Percentiles rank a stretch among this genome's conserved stretches.
These are phyloP conservation scores for Coemansia guatemalensis DNA, from an alignment of 192 early-diverging fungal genomes.

Conservation along the genomic window DNA sequence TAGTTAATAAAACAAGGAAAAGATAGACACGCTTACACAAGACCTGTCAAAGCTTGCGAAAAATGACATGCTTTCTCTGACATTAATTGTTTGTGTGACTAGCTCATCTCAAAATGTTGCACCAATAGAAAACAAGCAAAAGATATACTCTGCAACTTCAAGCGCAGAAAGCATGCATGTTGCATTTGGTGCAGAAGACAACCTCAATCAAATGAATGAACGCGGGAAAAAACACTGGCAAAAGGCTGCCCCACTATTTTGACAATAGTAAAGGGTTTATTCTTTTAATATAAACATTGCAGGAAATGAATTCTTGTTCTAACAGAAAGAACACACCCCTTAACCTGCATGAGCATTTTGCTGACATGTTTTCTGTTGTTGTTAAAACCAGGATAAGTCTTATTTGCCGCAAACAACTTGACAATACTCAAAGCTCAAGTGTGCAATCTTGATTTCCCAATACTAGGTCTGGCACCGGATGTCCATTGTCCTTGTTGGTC, in stretches of 20 bases:
- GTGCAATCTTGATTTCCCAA: background rate
- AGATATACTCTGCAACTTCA: background rate
- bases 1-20: background rate
- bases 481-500: background rate
- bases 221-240: background rate
- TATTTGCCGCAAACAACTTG: background rate
- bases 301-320: background rate
- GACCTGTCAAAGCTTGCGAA: background rate
- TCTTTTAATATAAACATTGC: background rate
- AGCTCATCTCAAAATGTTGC: background rate
- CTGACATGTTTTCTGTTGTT: background rate
- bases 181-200: background rate
- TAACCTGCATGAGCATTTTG: background rate
- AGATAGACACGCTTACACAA: background rate
- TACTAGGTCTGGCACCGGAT: background rate
- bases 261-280: background rate
- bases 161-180: background rate
- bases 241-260: background rate
- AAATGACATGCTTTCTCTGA: background rate
- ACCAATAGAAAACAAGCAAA: background rate
- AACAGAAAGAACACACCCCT: background rate
- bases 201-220: background rate
- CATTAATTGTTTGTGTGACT: background rate
- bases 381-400: background rate
- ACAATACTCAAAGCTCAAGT: background rate